phyloP scores from a whole-genome alignment of 2,329 filamentous ascomycete species.

The Grosmannia penicillata region DNA sequence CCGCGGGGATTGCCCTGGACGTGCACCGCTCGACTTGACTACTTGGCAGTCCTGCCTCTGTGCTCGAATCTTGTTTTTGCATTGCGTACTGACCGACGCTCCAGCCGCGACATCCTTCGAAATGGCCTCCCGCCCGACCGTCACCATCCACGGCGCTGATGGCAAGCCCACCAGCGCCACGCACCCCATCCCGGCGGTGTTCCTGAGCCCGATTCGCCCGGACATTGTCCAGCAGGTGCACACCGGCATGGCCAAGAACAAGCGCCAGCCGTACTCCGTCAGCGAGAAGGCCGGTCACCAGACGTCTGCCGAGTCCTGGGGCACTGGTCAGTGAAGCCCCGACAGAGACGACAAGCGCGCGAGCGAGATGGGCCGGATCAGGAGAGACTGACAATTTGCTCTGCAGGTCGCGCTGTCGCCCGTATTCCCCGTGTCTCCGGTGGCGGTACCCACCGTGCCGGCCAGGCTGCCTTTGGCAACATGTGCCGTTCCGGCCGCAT shows the following conservation, averaged over 20 bases:
- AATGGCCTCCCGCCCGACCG: conserved; percentile 95
- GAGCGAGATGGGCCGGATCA: neutral
- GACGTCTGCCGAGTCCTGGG: conserved; percentile 99
- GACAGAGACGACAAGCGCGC: neutral
- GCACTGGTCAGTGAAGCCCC: conserved; percentile 63
- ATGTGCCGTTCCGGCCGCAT: conserved; percentile 99
- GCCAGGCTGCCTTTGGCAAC: conserved; percentile 99
- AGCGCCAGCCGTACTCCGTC: conserved; percentile 98
- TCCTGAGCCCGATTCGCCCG: conserved; percentile 91
- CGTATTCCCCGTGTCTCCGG: conserved; percentile 99
- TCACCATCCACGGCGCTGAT: conserved; percentile 94
- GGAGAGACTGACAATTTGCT: neutral
- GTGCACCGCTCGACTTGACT: no score
- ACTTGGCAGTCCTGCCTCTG: neutral
- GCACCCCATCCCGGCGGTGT: conserved; percentile 89
- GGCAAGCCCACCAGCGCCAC: conserved; percentile 81
- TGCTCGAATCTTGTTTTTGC: neutral
- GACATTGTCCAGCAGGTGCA: conserved; percentile 99
- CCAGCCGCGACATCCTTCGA: neutral
- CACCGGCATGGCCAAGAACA: conserved; percentile 99
- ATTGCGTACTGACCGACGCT: neutral
- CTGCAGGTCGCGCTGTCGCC: conserved; percentile 89
- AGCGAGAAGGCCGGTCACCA: conserved; percentile 99
- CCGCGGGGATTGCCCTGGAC: no score
- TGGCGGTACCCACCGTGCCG: conserved; percentile 99